Percentiles rank a stretch among this genome's conserved stretches.
phyloP scores from a whole-genome alignment of 2,329 filamentous ascomycete species.

The Pseudogymnoascus sp. region DNA sequence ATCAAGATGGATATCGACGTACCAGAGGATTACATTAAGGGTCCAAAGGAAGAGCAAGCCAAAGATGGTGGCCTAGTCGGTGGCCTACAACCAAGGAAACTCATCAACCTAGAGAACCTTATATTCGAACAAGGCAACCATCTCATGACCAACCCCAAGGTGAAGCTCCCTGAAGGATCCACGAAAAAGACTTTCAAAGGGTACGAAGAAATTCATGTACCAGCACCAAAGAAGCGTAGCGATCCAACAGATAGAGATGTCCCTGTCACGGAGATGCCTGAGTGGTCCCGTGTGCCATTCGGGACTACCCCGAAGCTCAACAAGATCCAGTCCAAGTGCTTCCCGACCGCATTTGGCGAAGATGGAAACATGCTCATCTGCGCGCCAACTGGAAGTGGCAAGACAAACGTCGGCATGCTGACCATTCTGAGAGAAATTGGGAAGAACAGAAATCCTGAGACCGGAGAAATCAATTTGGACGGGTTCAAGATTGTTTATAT shows the following conservation, averaged over 20 bases:
- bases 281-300: slow-evolving; percentile 85
- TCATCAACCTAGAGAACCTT: slow-evolving; percentile 91
- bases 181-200: slow-evolving; percentile 95
- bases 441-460: slow-evolving; percentile 81
- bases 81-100: slow-evolving; percentile 74
- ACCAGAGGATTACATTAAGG: slow-evolving; percentile 50
- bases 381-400: slow-evolving; percentile 92
- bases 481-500: slow-evolving; percentile 99
- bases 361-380: slow-evolving; percentile 98
- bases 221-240: slow-evolving; percentile 78
- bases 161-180: slow-evolving; percentile 86
- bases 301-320: slow-evolving; percentile 81
- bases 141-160: slow-evolving; percentile 98
- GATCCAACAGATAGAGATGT: slow-evolving; percentile 75
- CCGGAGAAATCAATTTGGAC: slow-evolving; percentile 90
- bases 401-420: slow-evolving; percentile 98
- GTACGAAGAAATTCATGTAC: slow-evolving; percentile 97
- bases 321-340: slow-evolving; percentile 92
- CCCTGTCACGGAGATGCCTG: slow-evolving; percentile 78
- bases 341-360: slow-evolving; percentile 78
- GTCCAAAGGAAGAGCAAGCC: slow-evolving; percentile 43
- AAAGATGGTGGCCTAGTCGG: slow-evolving; percentile 65
- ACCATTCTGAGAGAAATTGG: slow-evolving; percentile 93
- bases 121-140: slow-evolving; percentile 98
- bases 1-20: slow-evolving; percentile 95